These are phyloP conservation scores for Leishmania guyanensis DNA, from an alignment of 208 protist species.

Conservation along the genomic window DNA sequence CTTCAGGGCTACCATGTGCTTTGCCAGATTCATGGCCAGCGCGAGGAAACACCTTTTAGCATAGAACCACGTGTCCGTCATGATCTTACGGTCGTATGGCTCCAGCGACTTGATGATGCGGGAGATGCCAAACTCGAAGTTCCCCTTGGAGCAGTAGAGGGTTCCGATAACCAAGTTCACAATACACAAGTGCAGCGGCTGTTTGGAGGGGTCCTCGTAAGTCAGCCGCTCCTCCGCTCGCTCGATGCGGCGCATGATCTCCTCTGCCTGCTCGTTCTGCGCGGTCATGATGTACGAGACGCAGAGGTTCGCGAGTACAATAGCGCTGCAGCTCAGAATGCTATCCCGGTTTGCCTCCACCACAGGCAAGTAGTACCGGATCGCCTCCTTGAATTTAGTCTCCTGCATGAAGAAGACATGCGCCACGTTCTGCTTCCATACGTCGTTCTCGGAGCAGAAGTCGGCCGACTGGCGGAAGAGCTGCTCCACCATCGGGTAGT, in stretches of 20 bases:
- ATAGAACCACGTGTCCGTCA: conserved; percentile 98
- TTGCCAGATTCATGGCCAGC: conserved; percentile 96
- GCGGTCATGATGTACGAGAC: conserved; percentile 97
- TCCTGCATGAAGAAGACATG: conserved; percentile 98
- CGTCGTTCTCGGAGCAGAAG: conserved; percentile 96
- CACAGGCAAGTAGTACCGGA: conserved; percentile 97
- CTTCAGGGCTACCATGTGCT: conserved; percentile 97
- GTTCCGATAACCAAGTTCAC: conserved; percentile 99
- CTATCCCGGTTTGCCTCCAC: conserved; percentile 93
- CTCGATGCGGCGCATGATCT: conserved; percentile 97
- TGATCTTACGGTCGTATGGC: conserved; percentile 96
- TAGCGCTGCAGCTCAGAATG: conserved; percentile 94
- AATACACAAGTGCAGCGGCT: conserved; percentile 96
- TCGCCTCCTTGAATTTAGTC: conserved; percentile 95
- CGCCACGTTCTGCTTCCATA: conserved; percentile 98
- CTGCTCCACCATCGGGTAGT: conserved; percentile 95
- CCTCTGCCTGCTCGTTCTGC: conserved; percentile 96
- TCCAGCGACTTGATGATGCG: conserved; percentile 97
- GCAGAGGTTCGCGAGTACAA: conserved; percentile 98
- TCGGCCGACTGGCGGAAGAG: conserved; percentile 95
- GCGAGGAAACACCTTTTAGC: conserved; percentile 96
- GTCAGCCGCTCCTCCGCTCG: conserved; percentile 94
- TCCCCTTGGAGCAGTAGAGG: conserved; percentile 98
- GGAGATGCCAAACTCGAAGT: conserved; percentile 98
- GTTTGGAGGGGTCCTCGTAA: conserved; percentile 86